These are phyloP conservation scores for Blastocystis sp. DNA, from an alignment of 352 stramenopile genomes.

Conservation along the genomic window DNA sequence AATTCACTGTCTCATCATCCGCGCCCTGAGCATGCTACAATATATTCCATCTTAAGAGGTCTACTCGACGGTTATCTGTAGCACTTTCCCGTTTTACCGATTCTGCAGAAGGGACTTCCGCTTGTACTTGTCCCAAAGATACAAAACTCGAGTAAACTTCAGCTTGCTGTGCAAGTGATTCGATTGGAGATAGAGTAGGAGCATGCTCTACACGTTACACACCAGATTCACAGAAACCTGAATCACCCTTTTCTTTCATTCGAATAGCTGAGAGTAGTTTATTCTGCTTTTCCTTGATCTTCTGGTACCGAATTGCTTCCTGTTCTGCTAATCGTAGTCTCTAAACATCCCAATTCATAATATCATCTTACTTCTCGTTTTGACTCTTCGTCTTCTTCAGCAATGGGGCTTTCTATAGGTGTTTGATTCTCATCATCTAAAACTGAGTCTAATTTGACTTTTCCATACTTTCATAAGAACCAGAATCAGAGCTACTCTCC, in stretches of 20 bases:
- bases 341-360: background rate
- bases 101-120: too few species aligned
- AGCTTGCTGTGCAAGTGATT: conserved; percentile 1
- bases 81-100: background rate
- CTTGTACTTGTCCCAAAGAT: too few species aligned
- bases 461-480: background rate
- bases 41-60: background rate
- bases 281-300: background rate
- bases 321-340: background rate
- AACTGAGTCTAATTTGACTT: background rate
- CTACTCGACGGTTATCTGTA: background rate
- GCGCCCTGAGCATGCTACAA: background rate
- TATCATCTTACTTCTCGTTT: background rate
- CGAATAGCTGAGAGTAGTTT: background rate
- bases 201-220: background rate
- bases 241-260: background rate
- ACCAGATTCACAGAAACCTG: background rate
- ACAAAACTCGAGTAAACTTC: conserved; percentile 18
- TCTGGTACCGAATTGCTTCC: background rate
- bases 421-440: too few species aligned
- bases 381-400: background rate
- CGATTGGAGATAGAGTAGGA: background rate
- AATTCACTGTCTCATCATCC: background rate
- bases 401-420: background rate
- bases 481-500: background rate